Base-by-base conservation (phyloP, 192 early-diverging fungal species). In the Coemansia sp. region DNA sequence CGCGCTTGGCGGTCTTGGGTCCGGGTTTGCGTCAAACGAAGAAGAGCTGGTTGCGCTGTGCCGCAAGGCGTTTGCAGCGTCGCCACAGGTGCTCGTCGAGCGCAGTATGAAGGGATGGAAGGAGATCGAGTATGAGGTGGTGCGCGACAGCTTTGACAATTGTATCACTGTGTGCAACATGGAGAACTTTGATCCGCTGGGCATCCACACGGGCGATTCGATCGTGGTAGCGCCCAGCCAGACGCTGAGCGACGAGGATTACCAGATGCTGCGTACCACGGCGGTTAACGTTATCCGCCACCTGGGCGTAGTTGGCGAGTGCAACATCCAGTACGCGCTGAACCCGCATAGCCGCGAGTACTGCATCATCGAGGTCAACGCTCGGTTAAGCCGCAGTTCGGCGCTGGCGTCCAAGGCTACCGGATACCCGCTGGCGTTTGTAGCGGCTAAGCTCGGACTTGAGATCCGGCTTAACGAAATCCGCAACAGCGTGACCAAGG, bases 131-230 rank as follows among this genome's bases (percentile, higher is more conserved):
- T 81, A 99, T 76, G 97, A 99, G 79, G 97, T 99, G 45, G 97
- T 99, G 8, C 90, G 97, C 53, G 97, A 99, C 79, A 87, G 88
- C 70, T 79, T 86, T 26, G 90, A 99, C 84, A 99, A 99, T 86
- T 99, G 97, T 81, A 97, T 99, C 71, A 99, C 97, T 26, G 97
- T 98, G 58, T 98, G 95, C 86, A 97, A 98, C 81, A 98, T 98
- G 97, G 95, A 99, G 86, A 99, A 99, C 90, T 99, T 99, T 88
- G 97, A 99, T 74, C 97, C 97, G 47, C 88, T 99, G 37, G 97
- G 97, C 56, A 97, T 96, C 67, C 97, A 99, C 77, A 99, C 97
- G n/a, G 97, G 97, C 59, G 97, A 99, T 74, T 97, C 95, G 13
- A 99, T 99, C 65, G 97, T 99, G 12, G 93, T 99, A 67, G 97